Percentiles rank a stretch among this genome's conserved stretches.
phyloP scores from a whole-genome alignment of 768 basidiomycete species.

The Boletus subcaerulescens region DNA sequence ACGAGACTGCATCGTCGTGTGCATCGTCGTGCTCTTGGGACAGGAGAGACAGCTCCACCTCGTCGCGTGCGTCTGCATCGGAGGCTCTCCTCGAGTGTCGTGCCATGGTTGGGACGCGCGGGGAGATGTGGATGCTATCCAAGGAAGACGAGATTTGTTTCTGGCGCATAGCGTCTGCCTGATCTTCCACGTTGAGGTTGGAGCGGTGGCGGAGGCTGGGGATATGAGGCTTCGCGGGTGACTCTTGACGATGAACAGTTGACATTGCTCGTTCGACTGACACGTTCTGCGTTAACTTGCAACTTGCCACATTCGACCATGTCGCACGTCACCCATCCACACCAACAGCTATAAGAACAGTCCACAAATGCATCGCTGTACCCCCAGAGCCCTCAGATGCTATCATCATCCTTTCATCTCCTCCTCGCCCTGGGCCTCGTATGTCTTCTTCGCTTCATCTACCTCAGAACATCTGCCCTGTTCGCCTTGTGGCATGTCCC shows the following conservation, averaged over 20 bases:
- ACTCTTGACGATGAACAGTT: conserved; percentile 18
- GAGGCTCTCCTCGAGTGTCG: conserved; percentile 33
- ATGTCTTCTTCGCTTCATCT: conserved; percentile 32
- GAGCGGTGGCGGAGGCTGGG: conserved; percentile 30
- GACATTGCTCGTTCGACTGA: conserved; percentile 19
- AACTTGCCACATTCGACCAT: conserved; percentile 3
- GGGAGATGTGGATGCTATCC: conserved; percentile 56
- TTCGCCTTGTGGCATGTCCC: conserved; percentile 44
- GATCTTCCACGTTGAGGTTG: conserved; percentile 39
- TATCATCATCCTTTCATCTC: conserved; percentile 2
- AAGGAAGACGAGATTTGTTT: conserved; percentile 58
- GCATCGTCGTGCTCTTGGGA: conserved; percentile 51
- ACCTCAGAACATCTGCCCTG: conserved; percentile 34
- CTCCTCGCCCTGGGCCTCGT: conserved; percentile 22
- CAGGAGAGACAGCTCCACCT: conserved; percentile 60
- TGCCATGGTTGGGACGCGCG: conserved; percentile 44
- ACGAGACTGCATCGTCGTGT: conserved; percentile 36
- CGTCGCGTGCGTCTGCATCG: conserved; percentile 40
- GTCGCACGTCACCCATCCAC: conserved; percentile 12
- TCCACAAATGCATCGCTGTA: not conserved
- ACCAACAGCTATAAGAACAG: not conserved
- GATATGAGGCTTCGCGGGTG: conserved; percentile 26
- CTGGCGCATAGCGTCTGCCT: conserved; percentile 30
- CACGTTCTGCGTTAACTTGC: conserved; percentile 7
- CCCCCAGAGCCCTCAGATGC: conserved; percentile 6